Evolutionary conservation across 129 eudicot species (phyloP), one percentile per base, ranked within the genome.

Genomic region (Glebionis coronaria): DNA sequence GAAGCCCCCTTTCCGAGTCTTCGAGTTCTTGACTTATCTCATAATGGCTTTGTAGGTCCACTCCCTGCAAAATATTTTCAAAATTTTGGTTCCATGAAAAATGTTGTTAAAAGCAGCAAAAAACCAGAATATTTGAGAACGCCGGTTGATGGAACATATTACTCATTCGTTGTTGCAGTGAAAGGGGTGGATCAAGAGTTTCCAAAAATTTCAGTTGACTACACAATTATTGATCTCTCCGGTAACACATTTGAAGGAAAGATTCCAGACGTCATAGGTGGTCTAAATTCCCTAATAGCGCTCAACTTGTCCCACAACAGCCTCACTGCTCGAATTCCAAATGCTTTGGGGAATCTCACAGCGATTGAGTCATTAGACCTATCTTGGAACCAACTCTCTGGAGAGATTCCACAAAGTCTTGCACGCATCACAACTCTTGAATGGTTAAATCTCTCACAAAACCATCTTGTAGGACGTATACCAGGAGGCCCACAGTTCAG

Each of bases 301-400:
- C 65, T 73, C 7, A 79, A 79, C 67, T 46, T 79, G 2, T 79
- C 83, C 9, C 79, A 74, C 29, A 73, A 73, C 15, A 55, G 23
- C 23, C 63, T 73, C 4, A 25, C 0, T 8, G 83, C 72, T 29
- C 72, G 9, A 2, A 79, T 73, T 38, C 83, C 83, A 0, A 3
- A 52, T 1, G 14, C 63, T 13, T 28, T 73, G 0, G 79, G 64
- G 18, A 60, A 72, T 27, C 64, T 78, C 2, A 6, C 53, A 16
- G 56, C 14, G 4, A 63, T 78, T 44, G 82, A 78, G 31, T 49
- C 74, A 5, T 54, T 72, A 53, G 82, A 78, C 45, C 70, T 72
- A 3, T 52, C 65, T 9, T 65, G 46, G 12, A 72, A 78, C 70
- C 59, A 47, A 11, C 18, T 47, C 14, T 2, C 53, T 1, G 53